These are phyloP conservation scores for Epichloe bromicola DNA, from an alignment of 2,329 filamentous ascomycete species.

Conservation along the genomic window DNA sequence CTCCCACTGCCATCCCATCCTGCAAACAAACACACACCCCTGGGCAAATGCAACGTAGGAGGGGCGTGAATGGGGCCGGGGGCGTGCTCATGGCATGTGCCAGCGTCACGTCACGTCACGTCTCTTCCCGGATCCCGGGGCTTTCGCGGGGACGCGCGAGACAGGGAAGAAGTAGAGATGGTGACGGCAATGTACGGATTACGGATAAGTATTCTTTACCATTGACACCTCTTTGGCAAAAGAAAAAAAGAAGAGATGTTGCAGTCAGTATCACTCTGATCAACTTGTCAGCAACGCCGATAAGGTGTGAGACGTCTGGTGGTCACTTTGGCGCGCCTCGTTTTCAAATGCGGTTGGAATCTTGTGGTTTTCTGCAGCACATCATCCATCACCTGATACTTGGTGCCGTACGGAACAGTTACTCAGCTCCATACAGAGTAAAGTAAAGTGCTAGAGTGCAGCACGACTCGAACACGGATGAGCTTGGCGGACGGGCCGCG, in stretches of 20 bases:
- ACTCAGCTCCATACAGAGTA: no score
- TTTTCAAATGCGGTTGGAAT: not conserved
- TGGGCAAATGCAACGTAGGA: not conserved
- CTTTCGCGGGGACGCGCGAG: constrained; percentile 3
- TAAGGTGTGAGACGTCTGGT: not conserved
- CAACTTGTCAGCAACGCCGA: not conserved
- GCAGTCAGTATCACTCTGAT: no score
- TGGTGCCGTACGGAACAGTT: no score
- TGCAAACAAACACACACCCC: not conserved
- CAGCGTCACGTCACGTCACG: not conserved
- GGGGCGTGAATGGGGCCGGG: not conserved
- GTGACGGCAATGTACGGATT: no score
- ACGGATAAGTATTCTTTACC: no score
- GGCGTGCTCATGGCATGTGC: constrained; percentile 4
- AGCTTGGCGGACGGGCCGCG: not conserved
- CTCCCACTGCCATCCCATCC: not conserved
- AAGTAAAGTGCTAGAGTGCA: not conserved
- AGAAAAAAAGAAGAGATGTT: no score
- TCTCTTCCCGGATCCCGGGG: constrained; percentile 5
- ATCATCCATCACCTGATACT: no score
- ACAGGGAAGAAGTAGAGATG: not conserved
- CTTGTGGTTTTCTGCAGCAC: not conserved
- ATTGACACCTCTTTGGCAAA: no score
- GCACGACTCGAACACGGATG: not conserved
- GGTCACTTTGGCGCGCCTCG: not conserved